Conservation (phyloP, 2,329 filamentous ascomycete species). For the Fusarium redolens region DNA sequence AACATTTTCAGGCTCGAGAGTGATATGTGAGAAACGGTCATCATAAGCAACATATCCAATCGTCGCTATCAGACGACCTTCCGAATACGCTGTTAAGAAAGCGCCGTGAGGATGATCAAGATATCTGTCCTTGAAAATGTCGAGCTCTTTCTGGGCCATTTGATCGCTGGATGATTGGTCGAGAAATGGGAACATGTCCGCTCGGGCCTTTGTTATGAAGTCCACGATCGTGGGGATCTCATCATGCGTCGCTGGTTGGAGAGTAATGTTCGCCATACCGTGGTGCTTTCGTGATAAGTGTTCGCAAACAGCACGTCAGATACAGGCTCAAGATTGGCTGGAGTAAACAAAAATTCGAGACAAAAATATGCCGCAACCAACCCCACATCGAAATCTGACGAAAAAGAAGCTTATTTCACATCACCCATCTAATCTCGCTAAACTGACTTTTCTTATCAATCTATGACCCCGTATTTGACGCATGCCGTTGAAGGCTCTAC, state of each 20-base stretch:
- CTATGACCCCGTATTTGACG: background rate
- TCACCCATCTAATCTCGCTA: background rate
- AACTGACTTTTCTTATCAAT: background rate
- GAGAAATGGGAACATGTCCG: constrained; percentile 46
- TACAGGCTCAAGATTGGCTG: too few relatives aligned
- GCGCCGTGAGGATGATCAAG: constrained; percentile 37
- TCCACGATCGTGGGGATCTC: constrained; percentile 40
- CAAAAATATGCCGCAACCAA: background rate
- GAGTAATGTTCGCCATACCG: constrained; percentile 18
- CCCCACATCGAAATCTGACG: background rate
- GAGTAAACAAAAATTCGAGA: background rate
- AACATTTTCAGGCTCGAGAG: constrained; percentile 23
- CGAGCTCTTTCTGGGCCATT: constrained; percentile 31
- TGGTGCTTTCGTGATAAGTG: too few relatives aligned
- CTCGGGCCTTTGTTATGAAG: constrained; percentile 41
- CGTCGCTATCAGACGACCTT: constrained; percentile 38
- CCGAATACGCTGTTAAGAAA: constrained; percentile 33
- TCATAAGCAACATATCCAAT: constrained; percentile 45
- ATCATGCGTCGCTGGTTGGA: constrained; percentile 24
- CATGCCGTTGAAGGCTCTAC: background rate
- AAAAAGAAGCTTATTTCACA: background rate
- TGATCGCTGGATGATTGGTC: constrained; percentile 28
- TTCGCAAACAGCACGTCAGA: background rate
- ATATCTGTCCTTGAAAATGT: constrained; percentile 37
- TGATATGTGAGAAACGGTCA: constrained; percentile 39